Evolutionary conservation across 2,329 filamentous ascomycete species (phyloP), one percentile per base, ranked within the genome.

Genomic region (Tetracladium maxilliforme): DNA sequence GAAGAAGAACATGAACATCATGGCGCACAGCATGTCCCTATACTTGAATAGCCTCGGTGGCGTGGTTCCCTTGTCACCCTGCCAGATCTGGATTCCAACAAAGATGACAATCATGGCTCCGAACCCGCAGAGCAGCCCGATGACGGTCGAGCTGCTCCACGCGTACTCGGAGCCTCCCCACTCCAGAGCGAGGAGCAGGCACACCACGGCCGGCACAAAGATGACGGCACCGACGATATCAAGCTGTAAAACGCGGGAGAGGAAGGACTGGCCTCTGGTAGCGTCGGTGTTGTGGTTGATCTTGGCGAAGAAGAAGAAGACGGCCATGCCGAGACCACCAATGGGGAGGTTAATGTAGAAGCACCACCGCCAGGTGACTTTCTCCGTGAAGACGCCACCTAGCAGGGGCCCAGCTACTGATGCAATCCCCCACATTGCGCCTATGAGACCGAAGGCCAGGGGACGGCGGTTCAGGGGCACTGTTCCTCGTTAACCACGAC

Each of bases 301-400:
- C 20, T 57, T 45, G 4, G 65, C 45, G 22, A 52, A 43, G 8
- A 56, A 43, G 10, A 57, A 36, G 11, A 52, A 33, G 14, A 56
- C 30, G 3, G 42, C 27, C 4, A 61, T 39, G 3, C 54, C 44
- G 14, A 53, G 35, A 22, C 46, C 49, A 21, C 50, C 42, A 21
- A 55, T 39, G 13, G 38, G 30, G 26, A 38, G 26, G 38, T 39
- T 31, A 26, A 40, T 35, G 22, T 38, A 41, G 18, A 42, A 41
- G 18, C 39, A 42, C 40, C 40, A 43, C 10, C 38, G 30, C 44
- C 42, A 46, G 29, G 33, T 44, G 27, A 36, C 38, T 5, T 35
- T 33, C 10, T 53, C 50, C 6, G 51, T 58, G 27, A 56, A 57
- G 6, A 42, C 52, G n/a, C 55, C 56, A 14, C 56, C 55, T 9